Percentiles rank a stretch among this genome's conserved stretches.
These are phyloP conservation scores for Phytophthora litchii DNA, from an alignment of 352 stramenopile species.

Conservation along the genomic window DNA sequence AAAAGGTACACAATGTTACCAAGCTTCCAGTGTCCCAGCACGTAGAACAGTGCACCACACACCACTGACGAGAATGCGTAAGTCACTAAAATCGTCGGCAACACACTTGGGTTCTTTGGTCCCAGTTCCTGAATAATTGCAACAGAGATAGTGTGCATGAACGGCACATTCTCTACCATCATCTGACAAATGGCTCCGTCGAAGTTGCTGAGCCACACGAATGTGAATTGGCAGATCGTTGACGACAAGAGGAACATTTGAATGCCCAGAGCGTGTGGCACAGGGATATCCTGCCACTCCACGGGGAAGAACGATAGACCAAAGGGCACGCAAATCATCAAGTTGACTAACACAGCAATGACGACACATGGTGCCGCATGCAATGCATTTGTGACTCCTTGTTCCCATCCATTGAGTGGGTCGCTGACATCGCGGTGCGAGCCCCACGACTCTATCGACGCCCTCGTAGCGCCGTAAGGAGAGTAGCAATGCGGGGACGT, in stretches of 20 bases:
- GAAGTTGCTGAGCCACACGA: conserved; percentile 78
- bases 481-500: conserved; percentile 28
- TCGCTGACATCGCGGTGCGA: conserved; percentile 7
- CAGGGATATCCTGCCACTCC: conserved; percentile 76
- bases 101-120: conserved; percentile 60
- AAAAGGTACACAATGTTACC: conserved; percentile 94
- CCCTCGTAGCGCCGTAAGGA: conserved; percentile 20
- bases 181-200: conserved; percentile 83
- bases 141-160: conserved; percentile 92
- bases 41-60: conserved; percentile 90
- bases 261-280: conserved; percentile 78
- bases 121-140: conserved; percentile 87
- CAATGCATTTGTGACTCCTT: conserved; percentile 31
- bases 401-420: conserved; percentile 36
- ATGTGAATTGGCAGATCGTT: conserved; percentile 83
- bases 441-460: conserved; percentile 27
- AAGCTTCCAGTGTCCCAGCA: conserved; percentile 89
- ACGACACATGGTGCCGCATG: conserved; percentile 60
- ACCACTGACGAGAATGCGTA: conserved; percentile 91
- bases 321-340: conserved; percentile 90
- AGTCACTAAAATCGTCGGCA: conserved; percentile 93
- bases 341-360: conserved; percentile 81
- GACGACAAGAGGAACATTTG: conserved; percentile 86
- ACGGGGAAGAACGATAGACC: conserved; percentile 86
- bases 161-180: conserved; percentile 97